Evolutionary conservation across 192 early-diverging fungal genomes (phyloP).

Genomic region (Chytriomyces hyalinus): DNA sequence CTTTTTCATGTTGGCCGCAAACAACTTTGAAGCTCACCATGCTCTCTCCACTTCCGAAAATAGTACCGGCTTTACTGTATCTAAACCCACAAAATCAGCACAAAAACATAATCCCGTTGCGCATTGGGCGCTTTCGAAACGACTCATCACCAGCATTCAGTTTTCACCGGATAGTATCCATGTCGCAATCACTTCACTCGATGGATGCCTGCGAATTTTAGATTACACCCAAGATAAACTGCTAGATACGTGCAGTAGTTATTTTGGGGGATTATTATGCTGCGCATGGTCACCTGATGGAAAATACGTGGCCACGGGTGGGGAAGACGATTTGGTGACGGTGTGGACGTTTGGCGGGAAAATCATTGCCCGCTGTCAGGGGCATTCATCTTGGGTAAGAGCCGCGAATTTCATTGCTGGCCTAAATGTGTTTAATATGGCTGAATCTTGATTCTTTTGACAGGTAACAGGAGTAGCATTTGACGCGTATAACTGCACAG

Average conservation of each 20-base stretch:
- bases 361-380: constrained; percentile 87
- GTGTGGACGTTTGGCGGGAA: constrained; percentile 84
- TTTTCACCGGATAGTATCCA: constrained; percentile 86
- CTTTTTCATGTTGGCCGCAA: not conserved
- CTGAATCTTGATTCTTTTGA: not conserved
- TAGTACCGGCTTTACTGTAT: constrained; percentile 22
- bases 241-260: constrained; percentile 76
- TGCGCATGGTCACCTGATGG: constrained; percentile 91
- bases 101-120: constrained; percentile 78
- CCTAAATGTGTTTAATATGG: not conserved
- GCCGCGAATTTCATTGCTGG: not conserved
- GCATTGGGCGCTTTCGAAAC: constrained; percentile 76
- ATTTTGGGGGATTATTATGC: constrained; percentile 88
- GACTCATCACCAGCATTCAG: constrained; percentile 76
- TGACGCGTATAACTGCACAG: constrained; percentile 80
- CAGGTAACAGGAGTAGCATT: constrained; percentile 74
- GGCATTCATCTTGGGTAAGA: constrained; percentile 86
- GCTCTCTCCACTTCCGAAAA: not conserved
- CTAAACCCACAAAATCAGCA: constrained; percentile 45
- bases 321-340: constrained; percentile 91
- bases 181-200: constrained; percentile 79
- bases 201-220: constrained; percentile 79
- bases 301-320: constrained; percentile 72
- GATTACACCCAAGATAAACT: constrained; percentile 75
- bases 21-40: not conserved